Conservation (phyloP, 148 eudicot genomes). For the Limonium bicolor region DNA sequence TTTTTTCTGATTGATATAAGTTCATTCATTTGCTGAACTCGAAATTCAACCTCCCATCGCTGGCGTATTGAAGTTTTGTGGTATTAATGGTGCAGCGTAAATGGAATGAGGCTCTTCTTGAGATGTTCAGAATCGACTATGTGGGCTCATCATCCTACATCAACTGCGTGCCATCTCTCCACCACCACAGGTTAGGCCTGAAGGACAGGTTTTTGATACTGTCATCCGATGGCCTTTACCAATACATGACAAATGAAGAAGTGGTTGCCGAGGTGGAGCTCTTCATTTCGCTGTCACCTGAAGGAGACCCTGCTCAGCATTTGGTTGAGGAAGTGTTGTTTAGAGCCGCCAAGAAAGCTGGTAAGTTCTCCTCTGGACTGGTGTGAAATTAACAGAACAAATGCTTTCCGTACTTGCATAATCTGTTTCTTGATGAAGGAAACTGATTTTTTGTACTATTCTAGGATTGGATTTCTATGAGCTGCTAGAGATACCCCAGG, state of each 20-base stretch:
- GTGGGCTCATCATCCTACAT: constrained; percentile 63
- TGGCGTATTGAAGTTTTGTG: too few species aligned
- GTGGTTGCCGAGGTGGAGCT: constrained; percentile 67
- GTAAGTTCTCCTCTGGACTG: constrained; percentile 26
- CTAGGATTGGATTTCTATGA: constrained; percentile 53
- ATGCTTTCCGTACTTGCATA: too few species aligned
- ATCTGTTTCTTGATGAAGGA: too few species aligned
- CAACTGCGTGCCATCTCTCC: constrained; percentile 46
- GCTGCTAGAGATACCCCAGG: constrained; percentile 94
- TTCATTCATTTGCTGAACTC: too few species aligned
- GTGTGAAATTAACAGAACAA: too few species aligned
- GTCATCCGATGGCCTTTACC: constrained; percentile 90
- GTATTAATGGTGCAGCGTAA: constrained; percentile 50
- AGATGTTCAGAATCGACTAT: constrained; percentile 73
- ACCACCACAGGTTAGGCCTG: constrained; percentile 58
- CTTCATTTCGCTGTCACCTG: constrained; percentile 58
- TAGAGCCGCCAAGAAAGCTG: constrained; percentile 86
- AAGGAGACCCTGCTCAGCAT: constrained; percentile 96
- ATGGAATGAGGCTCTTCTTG: constrained; percentile 76
- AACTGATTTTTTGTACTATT: too few species aligned
- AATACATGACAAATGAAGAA: constrained; percentile 81
- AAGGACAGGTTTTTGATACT: constrained; percentile 68
- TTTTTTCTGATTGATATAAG: too few species aligned
- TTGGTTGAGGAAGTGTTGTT: constrained; percentile 72
- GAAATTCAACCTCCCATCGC: too few species aligned